These are phyloP conservation scores for Sutorius australiensis DNA, from an alignment of 768 basidiomycete species.

Conservation along the genomic window DNA sequence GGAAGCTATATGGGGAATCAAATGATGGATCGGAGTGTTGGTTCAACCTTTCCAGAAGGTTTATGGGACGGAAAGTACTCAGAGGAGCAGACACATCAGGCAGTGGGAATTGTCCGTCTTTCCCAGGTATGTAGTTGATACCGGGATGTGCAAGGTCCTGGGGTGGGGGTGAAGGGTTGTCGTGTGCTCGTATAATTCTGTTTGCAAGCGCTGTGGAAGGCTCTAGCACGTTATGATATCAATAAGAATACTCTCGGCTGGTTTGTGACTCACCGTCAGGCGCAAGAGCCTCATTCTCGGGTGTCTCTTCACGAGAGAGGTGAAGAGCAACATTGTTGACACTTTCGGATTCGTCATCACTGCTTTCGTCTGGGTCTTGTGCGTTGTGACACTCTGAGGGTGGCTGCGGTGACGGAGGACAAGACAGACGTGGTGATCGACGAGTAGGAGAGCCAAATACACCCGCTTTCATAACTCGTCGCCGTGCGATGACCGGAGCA, in stretches of 20 bases:
- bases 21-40: constrained; percentile 11
- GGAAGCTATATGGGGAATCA: background rate
- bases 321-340: constrained; percentile 21
- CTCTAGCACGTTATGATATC: constrained; percentile 37
- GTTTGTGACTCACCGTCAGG: constrained; percentile 41
- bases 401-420: constrained; percentile 30
- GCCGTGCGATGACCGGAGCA: constrained; percentile 31
- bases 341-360: constrained; percentile 33
- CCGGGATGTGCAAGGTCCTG: constrained; percentile 17
- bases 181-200: constrained; percentile 63
- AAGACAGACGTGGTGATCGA: constrained; percentile 50
- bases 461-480: constrained; percentile 26
- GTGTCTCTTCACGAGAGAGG: constrained; percentile 43
- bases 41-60: constrained; percentile 27
- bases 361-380: constrained; percentile 21
- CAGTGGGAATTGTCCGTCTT: constrained; percentile 16
- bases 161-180: constrained; percentile 73
- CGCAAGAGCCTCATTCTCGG: constrained; percentile 41
- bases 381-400: constrained; percentile 15
- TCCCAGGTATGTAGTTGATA: constrained; percentile 14
- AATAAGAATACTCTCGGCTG: constrained; percentile 3
- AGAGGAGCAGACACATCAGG: constrained; percentile 20
- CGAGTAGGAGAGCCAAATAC: constrained; percentile 36
- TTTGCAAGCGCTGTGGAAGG: constrained; percentile 65
- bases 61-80: constrained; percentile 32